Evolutionary conservation across 306 rosid species (phyloP).

Genomic region (Bauhinia variegata): DNA sequence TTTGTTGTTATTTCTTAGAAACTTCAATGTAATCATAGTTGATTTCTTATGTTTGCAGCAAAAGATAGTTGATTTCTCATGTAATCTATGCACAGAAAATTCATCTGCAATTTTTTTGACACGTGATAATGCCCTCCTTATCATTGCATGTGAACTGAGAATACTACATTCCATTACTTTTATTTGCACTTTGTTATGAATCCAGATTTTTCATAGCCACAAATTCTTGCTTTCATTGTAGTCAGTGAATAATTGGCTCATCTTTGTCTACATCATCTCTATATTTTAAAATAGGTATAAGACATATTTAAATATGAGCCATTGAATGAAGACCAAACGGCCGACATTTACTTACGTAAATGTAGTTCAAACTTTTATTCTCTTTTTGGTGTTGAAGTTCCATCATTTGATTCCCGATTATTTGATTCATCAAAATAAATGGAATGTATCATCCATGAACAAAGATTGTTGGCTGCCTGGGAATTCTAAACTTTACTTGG

Average conservation of each 20-base stretch:
- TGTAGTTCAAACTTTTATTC: neutral
- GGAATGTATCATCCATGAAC: conserved; percentile 1
- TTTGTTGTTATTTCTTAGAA: neutral
- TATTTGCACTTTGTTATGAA: conserved; percentile 1
- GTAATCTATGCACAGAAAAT: too few relatives aligned
- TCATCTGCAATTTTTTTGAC: neutral
- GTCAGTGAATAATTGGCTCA: too few relatives aligned
- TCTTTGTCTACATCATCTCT: too few relatives aligned
- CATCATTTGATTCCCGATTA: too few relatives aligned
- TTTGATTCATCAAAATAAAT: conserved; percentile 11
- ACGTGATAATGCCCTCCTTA: conserved; percentile 14
- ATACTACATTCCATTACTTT: too few relatives aligned
- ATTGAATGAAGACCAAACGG: too few relatives aligned
- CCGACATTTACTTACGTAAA: too few relatives aligned
- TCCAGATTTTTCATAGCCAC: conserved; percentile 13
- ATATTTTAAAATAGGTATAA: too few relatives aligned
- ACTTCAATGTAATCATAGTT: neutral
- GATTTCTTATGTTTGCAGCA: neutral
- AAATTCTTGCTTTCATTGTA: too few relatives aligned
- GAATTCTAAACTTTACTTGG: conserved; percentile 8
- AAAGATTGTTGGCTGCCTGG: conserved; percentile 31
- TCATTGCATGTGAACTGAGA: conserved; percentile 21
- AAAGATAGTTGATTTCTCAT: neutral
- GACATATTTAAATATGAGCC: too few relatives aligned
- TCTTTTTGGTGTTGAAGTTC: too few relatives aligned